Evolutionary conservation across 2,329 filamentous ascomycete species (phyloP).

Genomic region (Aspergillus melleus): DNA sequence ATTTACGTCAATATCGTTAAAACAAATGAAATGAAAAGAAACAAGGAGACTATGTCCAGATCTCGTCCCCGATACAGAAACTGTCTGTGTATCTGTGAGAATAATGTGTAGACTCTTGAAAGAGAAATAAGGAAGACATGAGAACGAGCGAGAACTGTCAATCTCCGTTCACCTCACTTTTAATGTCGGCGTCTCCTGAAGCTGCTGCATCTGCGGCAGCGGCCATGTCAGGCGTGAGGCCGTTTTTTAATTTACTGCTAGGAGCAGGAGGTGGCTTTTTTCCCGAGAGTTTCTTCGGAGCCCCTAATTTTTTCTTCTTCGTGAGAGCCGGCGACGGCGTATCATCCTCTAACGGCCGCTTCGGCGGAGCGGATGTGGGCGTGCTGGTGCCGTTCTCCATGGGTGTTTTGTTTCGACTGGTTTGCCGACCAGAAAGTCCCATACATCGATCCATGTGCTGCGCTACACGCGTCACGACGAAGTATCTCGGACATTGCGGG

Average conservation of each 20-base stretch:
- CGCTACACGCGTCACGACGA: constrained; percentile 61
- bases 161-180: constrained; percentile 37
- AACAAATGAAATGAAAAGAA: constrained; percentile 7
- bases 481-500: constrained; percentile 61
- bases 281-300: constrained; percentile 36
- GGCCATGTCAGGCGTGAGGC: constrained; percentile 37
- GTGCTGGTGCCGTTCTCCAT: constrained; percentile 45
- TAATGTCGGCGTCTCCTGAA: constrained; percentile 32
- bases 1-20: constrained; percentile 30
- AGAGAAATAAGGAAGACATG: neutral
- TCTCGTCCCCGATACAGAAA: constrained; percentile 12
- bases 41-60: constrained; percentile 19
- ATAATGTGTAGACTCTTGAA: neutral
- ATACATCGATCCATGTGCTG: constrained; percentile 63
- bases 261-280: constrained; percentile 37
- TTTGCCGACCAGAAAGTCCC: constrained; percentile 56
- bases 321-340: constrained; percentile 43
- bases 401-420: constrained; percentile 46
- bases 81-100: constrained; percentile 10
- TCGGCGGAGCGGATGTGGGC: constrained; percentile 33
- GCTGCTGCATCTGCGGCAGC: constrained; percentile 26
- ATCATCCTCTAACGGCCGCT: constrained; percentile 44
- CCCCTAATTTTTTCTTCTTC: constrained; percentile 51
- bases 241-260: constrained; percentile 44
- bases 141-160: constrained; percentile 1